A percentile compares a stretch with the other conserved stretches of the same genome.
Conservation (phyloP, 306 rosid genomes). For the Comarum palustre region DNA sequence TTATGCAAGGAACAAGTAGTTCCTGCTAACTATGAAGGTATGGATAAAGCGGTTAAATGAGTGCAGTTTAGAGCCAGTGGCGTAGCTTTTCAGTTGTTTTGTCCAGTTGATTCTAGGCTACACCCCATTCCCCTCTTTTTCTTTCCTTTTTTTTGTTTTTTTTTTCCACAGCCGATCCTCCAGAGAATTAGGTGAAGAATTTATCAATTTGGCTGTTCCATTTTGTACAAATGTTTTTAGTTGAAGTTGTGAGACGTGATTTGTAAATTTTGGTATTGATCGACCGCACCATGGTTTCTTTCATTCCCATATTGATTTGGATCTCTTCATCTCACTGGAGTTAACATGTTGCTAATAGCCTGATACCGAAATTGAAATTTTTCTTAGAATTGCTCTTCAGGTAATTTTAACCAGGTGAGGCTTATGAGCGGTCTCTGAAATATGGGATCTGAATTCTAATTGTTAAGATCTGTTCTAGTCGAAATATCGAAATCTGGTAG, state of each 20-base stretch:
- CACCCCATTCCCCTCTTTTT: background rate
- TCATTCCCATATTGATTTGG: conserved; percentile 4
- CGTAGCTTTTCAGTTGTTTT: conserved; percentile 23
- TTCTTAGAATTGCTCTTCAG: background rate
- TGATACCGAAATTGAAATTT: background rate
- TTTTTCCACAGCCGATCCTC: background rate
- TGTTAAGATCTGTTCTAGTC: too few species aligned
- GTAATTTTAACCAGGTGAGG: background rate
- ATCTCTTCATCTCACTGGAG: background rate
- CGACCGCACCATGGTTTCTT: conserved; percentile 17
- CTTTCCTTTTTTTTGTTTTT: background rate
- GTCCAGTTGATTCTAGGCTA: conserved; percentile 5
- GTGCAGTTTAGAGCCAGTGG: conserved; percentile 33
- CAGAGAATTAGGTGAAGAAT: conserved; percentile 14
- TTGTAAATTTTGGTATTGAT: conserved; percentile 16
- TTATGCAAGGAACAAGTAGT: conserved; percentile 21
- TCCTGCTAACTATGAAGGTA: conserved; percentile 15
- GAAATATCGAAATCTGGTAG: background rate
- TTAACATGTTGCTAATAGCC: background rate
- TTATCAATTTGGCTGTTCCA: conserved; percentile 17
- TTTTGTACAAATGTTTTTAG: conserved; percentile 55
- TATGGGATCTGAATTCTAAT: background rate
- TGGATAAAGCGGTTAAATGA: background rate
- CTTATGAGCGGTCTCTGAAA: background rate
- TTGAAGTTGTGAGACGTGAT: conserved; percentile 32